Evolutionary conservation across 2,329 filamentous ascomycete genomes (phyloP).

Genomic region (Cordyceps tenuipes): DNA sequence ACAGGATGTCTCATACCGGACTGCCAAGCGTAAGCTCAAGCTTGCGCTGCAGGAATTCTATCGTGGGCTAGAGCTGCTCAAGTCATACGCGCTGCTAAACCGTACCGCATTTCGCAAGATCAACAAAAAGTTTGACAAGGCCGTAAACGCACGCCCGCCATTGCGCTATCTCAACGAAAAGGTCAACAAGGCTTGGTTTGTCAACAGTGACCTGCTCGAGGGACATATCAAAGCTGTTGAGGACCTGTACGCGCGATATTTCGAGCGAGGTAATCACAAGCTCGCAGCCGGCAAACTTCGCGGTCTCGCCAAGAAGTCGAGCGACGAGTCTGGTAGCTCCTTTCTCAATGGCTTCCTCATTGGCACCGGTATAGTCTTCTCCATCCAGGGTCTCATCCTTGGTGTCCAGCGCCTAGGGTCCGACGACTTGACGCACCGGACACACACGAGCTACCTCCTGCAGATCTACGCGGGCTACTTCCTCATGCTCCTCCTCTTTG

Average conservation of each 20-base stretch:
- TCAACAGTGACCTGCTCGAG: constrained; percentile 79
- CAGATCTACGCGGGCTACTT: constrained; percentile 95
- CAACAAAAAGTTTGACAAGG: constrained; percentile 98
- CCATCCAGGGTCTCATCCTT: constrained; percentile 56
- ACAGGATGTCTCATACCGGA: constrained; percentile 67
- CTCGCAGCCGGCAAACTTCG: constrained; percentile 81
- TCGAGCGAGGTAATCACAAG: constrained; percentile 89
- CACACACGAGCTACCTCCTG: constrained; percentile 59
- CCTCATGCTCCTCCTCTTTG: constrained; percentile 68
- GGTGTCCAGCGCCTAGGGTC: constrained; percentile 45
- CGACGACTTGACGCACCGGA: constrained; percentile 37
- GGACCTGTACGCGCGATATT: constrained; percentile 89
- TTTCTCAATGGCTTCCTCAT: constrained; percentile 59
- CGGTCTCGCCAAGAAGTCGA: constrained; percentile 52
- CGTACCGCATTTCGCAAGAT: constrained; percentile 92
- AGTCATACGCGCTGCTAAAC: constrained; percentile 84
- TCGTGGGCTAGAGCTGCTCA: constrained; percentile 80
- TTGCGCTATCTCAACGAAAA: constrained; percentile 84
- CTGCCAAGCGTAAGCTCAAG: constrained; percentile 87
- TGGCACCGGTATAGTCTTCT: constrained; percentile 58
- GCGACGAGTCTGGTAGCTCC: constrained; percentile 47
- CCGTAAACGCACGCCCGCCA: constrained; percentile 66
- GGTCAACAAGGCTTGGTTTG: constrained; percentile 85
- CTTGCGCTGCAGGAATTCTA: constrained; percentile 89
- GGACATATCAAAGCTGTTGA: constrained; percentile 72